These are phyloP conservation scores for Xylariaceae sp. DNA, from an alignment of 2,329 filamentous ascomycete genomes.

Conservation along the genomic window DNA sequence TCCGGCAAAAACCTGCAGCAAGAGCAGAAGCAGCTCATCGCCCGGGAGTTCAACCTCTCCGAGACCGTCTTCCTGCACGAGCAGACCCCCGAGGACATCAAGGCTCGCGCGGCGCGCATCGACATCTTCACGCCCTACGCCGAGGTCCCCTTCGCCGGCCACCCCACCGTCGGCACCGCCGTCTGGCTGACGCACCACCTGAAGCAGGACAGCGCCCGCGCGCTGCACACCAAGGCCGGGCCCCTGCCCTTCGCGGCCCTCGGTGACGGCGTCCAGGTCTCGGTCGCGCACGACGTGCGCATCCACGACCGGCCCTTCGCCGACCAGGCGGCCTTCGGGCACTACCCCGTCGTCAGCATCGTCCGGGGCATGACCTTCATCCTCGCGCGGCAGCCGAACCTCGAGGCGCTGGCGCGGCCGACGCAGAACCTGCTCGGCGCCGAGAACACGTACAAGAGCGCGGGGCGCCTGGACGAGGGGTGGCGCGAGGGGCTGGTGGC, in stretches of 20 bases:
- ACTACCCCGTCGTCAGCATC: conserved; percentile 52
- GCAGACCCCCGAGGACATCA: conserved; percentile 24
- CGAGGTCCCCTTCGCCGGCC: conserved; percentile 59
- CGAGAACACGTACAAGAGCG: conserved; percentile 14
- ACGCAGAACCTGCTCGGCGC: conserved; percentile 30
- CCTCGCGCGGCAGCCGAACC: conserved; percentile 53
- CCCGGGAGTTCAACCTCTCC: conserved; percentile 60
- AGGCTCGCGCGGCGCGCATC: conserved; percentile 37
- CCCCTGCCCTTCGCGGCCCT: conserved; percentile 40
- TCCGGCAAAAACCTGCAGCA: conserved; percentile 39
- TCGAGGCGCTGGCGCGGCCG: conserved; percentile 50
- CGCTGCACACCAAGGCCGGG: conserved; percentile 53
- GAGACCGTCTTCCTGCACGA: conserved; percentile 61
- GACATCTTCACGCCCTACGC: conserved; percentile 54
- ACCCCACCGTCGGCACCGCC: conserved; percentile 56
- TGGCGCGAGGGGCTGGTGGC: conserved; percentile 50
- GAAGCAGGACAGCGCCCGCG: conserved; percentile 29
- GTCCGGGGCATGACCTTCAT: conserved; percentile 70
- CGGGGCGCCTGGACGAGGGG: conserved; percentile 39
- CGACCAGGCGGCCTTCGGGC: conserved; percentile 14
- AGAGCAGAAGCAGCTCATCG: conserved; percentile 52
- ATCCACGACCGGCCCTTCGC: conserved; percentile 43
- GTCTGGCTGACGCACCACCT: conserved; percentile 37
- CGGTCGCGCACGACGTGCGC: conserved; percentile 63
- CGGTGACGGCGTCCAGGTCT: conserved; percentile 51